Evolutionary conservation across 495 filamentous ascomycete species (phyloP), one percentile per base, ranked within the genome.

Genomic region (Rhizodiscina lignyota): DNA sequence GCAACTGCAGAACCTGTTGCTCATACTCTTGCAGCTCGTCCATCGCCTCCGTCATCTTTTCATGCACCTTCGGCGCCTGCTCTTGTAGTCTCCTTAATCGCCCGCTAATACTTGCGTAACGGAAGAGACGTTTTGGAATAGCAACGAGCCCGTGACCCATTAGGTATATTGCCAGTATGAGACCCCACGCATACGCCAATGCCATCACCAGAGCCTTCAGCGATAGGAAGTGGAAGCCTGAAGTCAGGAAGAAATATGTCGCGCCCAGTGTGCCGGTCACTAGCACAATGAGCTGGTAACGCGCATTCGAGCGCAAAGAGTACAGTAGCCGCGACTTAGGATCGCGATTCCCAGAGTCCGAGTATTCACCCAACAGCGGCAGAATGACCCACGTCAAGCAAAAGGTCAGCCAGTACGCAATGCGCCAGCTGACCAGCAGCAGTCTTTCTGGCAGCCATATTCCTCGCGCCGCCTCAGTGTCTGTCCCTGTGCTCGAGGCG

Each of bases 101-200:
- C 31, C 67, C 68, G 48, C 75, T 77, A 34, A 79, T 66, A 44
- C 74, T 79, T 11, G 83, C 74, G 47, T 79, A 79, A 30, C 74
- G 70, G 50, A 85, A 76, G 1, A 97, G 55, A 13, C 68, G 67
- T 44, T 87, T 68, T 4, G 89, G 89, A 31, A 96, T 79, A 10
- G 89, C 77, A 28, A 97, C 89, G 24, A 96, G 62, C 6, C 89
- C 89, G 46, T 97, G 86, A 4, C 89, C 89, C 89, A 97, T 94
- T 16, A 97, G 66, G 49, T 87, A 93, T 38, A 96, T 94, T 12
- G 84, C 89, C 37, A 94, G 62, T 2, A 83, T 60, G 44, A 97
- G 63, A 41, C 84, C 83, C 79, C 85, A 96, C 43, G 82, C 78
- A 56, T 97, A 94, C 21, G 84, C 85, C 36, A 94, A 61, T 17